Evolutionary conservation across 495 filamentous ascomycete species (phyloP).

Genomic region (Xylaria nigripes): DNA sequence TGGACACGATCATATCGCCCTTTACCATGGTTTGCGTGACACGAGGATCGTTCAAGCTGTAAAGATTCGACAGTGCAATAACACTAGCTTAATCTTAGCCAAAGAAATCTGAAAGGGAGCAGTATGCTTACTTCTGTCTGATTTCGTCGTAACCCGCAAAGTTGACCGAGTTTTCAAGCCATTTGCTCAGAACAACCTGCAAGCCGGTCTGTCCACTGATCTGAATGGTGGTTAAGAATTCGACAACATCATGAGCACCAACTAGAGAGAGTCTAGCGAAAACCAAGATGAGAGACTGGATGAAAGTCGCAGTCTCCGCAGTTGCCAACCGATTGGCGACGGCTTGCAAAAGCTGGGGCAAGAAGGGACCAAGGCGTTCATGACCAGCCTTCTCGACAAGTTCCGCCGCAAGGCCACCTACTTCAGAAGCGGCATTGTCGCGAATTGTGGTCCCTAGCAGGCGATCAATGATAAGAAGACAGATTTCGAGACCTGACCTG

Average conservation of each 20-base stretch:
- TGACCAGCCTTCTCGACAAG: slow-evolving; percentile 89
- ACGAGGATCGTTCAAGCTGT: slow-evolving; percentile 76
- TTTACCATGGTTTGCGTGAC: slow-evolving; percentile 72
- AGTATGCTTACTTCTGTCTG: slow-evolving; percentile 66
- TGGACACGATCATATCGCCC: slow-evolving; percentile 79
- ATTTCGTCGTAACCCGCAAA: slow-evolving; percentile 97
- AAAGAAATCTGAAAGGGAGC: not conserved
- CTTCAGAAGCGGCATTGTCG: slow-evolving; percentile 89
- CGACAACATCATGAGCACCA: slow-evolving; percentile 79
- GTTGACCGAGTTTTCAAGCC: slow-evolving; percentile 92
- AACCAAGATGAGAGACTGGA: slow-evolving; percentile 83
- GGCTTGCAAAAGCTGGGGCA: slow-evolving; percentile 80
- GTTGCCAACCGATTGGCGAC: slow-evolving; percentile 80
- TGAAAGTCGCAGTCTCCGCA: slow-evolving; percentile 75
- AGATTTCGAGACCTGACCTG: slow-evolving; percentile 79
- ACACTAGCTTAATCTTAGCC: slow-evolving; percentile 50
- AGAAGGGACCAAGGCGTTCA: slow-evolving; percentile 79
- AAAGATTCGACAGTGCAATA: slow-evolving; percentile 83
- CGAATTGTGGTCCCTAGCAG: slow-evolving; percentile 72
- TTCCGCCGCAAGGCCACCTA: slow-evolving; percentile 88
- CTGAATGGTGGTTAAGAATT: slow-evolving; percentile 78
- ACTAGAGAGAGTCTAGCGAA: slow-evolving; percentile 83
- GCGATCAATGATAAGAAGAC: slow-evolving; percentile 87
- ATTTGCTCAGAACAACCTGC: slow-evolving; percentile 82
- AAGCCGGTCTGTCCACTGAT: slow-evolving; percentile 69